Base-by-base conservation (phyloP, 352 stramenopile species). In the Pythium brachiatum region DNA sequence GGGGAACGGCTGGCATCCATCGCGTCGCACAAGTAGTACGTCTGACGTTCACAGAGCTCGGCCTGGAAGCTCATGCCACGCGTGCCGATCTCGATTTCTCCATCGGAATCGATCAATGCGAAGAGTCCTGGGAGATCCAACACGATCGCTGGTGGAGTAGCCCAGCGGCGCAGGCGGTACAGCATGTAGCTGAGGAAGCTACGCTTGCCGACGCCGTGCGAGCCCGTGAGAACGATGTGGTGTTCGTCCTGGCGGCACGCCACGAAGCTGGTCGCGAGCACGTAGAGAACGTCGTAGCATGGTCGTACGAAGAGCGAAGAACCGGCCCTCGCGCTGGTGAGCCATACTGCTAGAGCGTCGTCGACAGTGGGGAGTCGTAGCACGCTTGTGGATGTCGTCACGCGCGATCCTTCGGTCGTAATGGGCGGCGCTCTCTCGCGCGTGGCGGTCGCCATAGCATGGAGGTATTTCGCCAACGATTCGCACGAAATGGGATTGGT, bases 151-250 rank as follows among this genome's bases (percentile, higher is more conserved):
- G 71, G 71, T 47, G 68, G 62, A 4, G 63, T 29, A 0, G 43
- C 12, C 23, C 36, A 47, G 11, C 47, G 38, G 2, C 62, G 53
- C 13, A 78, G 57, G 11, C 70, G 66, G n/a, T 59, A 47, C 34
- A 79, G 18, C 13, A 76, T 41, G 63, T 71, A 82, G 51, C 53
- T 72, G 46, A 82, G 57, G 44, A 79, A 82, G 41, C 60, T 73
- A 15, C 69, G 74, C 56, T 79, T 79, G 41, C 74, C 74, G 0
- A 75, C 66, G 47, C 74, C 72, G 16, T 59, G 62, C 20, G 74
- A 72, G 7, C 74, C 74, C 11, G 72, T 76, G 58, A 82, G 44
- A 16, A 74, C 47, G 1, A 78, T 54, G 5, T 73, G 59, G 47
- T 73, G 57, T 3, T 16, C 34, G 23, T 54, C 25, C 8, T 43